Evolutionary conservation across 768 basidiomycete genomes (phyloP), one percentile per base, ranked within the genome.

Genomic region (Polyporus arcularius): DNA sequence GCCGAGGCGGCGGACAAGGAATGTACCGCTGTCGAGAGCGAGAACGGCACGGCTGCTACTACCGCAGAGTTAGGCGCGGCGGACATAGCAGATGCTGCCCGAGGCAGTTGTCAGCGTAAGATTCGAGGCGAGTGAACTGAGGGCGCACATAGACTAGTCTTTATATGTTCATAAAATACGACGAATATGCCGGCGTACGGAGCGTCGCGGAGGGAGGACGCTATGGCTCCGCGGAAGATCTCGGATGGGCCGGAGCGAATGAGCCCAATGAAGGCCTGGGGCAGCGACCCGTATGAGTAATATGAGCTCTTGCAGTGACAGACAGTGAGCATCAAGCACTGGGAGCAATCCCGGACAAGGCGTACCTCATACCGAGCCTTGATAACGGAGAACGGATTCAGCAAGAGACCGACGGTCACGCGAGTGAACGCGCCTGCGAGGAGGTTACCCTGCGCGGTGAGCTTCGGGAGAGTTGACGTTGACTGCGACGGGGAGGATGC

Each of bases 131-230:
- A n/a, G 35, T 48, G 4, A 11, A 11, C 32, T 5, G 15, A 16
- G n/a, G 35, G 50, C 5, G 16, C 16, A 56, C 70, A 79, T 4
- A 85, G 77, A 67, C 92, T 83, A 52, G 80, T 79, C 72, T 98
- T 98, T 63, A 92, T 83, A 47, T 85, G 84, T 73, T 98, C 95
- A 69, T 98, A 98, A 60, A 89, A 85, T 2, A 94, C 83, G 39
- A 96, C 79, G 67, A 95, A 98, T 6, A 97, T 73, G 3, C 95
- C 96, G 1, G 96, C 94, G 67, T 96, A 94, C 0, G 96, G 96
- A 12, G 94, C 96, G 72, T 98, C 96, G 49, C 96, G 84, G n/a
- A 95, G 79, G 1, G 94, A 90, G 1, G 94, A 93, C 1, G 94
- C 92, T 26, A 89, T 67, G 69, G 94, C 89, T 0, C 96, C 96